Evolutionary conservation across 768 basidiomycete species (phyloP).

Genomic region (Tylopilus felleus): DNA sequence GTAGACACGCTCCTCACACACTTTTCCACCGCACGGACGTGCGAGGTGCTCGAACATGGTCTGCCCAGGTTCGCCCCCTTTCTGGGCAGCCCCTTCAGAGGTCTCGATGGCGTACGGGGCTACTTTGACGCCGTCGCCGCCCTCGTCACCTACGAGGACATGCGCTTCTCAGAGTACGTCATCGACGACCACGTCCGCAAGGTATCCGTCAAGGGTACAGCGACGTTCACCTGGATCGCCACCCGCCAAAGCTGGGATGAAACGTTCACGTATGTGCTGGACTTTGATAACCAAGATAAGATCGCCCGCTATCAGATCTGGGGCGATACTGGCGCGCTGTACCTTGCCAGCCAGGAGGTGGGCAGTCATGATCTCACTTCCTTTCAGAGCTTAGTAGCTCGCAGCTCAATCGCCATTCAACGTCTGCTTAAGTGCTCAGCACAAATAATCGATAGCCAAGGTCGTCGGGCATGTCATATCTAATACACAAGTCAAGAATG

Average conservation of each 20-base stretch:
- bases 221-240: conserved; percentile 53
- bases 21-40: conserved; percentile 46
- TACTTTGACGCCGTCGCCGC: conserved; percentile 51
- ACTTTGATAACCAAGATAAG: conserved; percentile 56
- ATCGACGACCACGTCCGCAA: conserved; percentile 49
- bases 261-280: conserved; percentile 55
- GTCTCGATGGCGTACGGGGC: conserved; percentile 38
- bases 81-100: conserved; percentile 48
- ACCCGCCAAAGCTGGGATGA: conserved; percentile 59
- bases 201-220: conserved; percentile 54
- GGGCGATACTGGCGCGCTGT: conserved; percentile 65
- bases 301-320: conserved; percentile 62
- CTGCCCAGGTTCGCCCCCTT: conserved; percentile 55
- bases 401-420: conserved; percentile 1
- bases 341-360: conserved; percentile 48
- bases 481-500: conserved; percentile 14
- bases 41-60: conserved; percentile 54
- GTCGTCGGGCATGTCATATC: not conserved
- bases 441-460: not conserved
- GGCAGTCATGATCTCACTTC: not conserved
- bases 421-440: not conserved
- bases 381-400: not conserved
- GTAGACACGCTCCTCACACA: conserved; percentile 43
- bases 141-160: conserved; percentile 47
- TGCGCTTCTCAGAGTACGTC: conserved; percentile 53